Conservation (phyloP, 2,329 filamentous ascomycete genomes). For the Mycosphaerelloides madeirae region DNA sequence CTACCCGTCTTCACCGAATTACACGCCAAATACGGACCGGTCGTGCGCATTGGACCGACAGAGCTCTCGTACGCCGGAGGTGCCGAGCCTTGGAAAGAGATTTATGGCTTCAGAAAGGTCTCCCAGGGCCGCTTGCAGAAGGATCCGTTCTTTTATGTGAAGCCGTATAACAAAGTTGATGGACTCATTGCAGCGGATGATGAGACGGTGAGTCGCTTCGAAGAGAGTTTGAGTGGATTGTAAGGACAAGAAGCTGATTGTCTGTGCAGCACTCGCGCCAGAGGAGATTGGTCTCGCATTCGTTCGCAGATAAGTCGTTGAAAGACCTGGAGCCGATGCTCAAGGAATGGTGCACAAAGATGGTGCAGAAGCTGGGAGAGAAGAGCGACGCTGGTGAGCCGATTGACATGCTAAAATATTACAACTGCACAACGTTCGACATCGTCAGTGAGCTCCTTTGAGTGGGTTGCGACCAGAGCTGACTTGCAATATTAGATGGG, state of each 20-base stretch:
- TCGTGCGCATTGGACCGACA: constrained; percentile 39
- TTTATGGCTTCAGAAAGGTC: constrained; percentile 26
- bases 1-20: constrained; percentile 16
- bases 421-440: constrained; percentile 29
- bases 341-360: constrained; percentile 23
- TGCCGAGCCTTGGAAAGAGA: constrained; percentile 22
- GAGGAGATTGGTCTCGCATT: constrained; percentile 23
- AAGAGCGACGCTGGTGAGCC: constrained; percentile 13
- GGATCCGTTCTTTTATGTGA: constrained; percentile 21
- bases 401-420: constrained; percentile 29
- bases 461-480: too few relatives aligned
- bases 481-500: constrained; percentile 28
- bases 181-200: constrained; percentile 24
- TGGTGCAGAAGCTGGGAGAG: constrained; percentile 24
- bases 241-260: too few relatives aligned
- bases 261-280: constrained; percentile 19
- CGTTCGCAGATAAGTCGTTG: constrained; percentile 29
- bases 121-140: constrained; percentile 16
- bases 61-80: constrained; percentile 34
- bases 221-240: too few relatives aligned
- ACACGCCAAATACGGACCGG: constrained; percentile 35
- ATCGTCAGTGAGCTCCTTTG: background rate
- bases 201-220: constrained; percentile 4
- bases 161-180: constrained; percentile 18
- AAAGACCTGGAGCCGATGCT: constrained; percentile 30